Evolutionary conservation across 768 basidiomycete genomes (phyloP), one percentile per base, ranked within the genome.

Genomic region (Tylopilus vinaceipallidus): DNA sequence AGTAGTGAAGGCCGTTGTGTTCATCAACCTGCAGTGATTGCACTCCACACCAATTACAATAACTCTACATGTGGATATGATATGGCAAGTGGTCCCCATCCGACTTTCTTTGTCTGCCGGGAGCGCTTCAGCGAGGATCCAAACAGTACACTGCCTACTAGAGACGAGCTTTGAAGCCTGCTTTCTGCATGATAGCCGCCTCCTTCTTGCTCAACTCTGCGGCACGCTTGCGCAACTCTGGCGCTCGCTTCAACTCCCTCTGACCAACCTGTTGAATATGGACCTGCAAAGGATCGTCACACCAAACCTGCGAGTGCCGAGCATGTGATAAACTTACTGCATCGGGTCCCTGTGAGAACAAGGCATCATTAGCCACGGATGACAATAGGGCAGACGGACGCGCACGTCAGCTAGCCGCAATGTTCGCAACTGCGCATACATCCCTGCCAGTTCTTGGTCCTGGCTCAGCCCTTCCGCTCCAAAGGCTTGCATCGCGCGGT

Each of bases 391-490:
- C 5, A 32, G 38, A 30, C 24, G 40, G 42, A 34, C 20, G 73
- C 84, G 48, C 64, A 91, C 91, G 68, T 92, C 91, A 48, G 91
- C 91, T 59, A 91, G 78, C 26, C 95, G 83, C 20, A 99, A 78
- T 0, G 95, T 97, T 46, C 97, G 80, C 56, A 98, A 66, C 9
- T 80, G 79, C 23, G 91, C 88, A 77, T 83, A 98, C 51, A 79
- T 77, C 42, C 68, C 62, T 1, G 95, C 93, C 29, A 99, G 80
- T 19, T 82, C 81, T 30, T 86, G 85, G 60, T 98, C 95, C 70
- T 97, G 92, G 20, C 81, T 89, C 38, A 99, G 73, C 29, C 97
- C 97, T 69, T 98, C 95, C n/a, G 94, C 97, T 45, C 97, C 97
- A 60, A 88, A 93, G 0, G 89, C 76, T 73, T 99, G 97, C 43